phyloP scores from a whole-genome alignment of 1,284 basidiomycete genomes.

The Ganoderma sinense region DNA sequence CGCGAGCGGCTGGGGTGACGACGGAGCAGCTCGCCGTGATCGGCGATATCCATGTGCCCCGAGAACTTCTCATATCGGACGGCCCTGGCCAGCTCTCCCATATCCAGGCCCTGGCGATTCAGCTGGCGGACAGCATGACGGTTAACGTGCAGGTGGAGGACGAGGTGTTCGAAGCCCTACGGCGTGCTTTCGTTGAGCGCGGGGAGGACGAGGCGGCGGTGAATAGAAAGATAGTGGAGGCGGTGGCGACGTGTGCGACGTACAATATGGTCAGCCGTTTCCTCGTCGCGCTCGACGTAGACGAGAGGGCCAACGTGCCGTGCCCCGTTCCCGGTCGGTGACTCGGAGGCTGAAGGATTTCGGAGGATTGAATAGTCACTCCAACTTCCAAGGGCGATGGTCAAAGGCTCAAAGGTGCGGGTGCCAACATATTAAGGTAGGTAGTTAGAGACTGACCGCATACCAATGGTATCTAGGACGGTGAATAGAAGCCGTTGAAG shows the following conservation, averaged over 20 bases:
- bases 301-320: background rate
- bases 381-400: too few species aligned
- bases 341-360: too few species aligned
- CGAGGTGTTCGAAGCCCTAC: background rate
- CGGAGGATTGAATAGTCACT: too few species aligned
- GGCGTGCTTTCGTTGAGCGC: background rate
- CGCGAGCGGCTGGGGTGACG: background rate
- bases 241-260: background rate
- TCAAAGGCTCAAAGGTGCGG: too few species aligned
- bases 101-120: background rate
- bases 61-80: background rate
- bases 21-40: background rate
- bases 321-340: background rate
- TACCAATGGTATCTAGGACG: too few species aligned
- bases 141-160: background rate
- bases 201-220: conserved; percentile 1
- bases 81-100: background rate
- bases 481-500: too few species aligned
- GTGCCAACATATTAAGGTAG: too few species aligned
- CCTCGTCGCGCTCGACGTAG: conserved; percentile 3
- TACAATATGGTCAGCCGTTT: conserved; percentile 12
- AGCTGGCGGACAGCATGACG: conserved; percentile 8
- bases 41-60: background rate
- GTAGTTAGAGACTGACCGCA: too few species aligned
- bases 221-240: conserved; percentile 8